These are phyloP conservation scores for Verticillium dahliae DNA, from an alignment of 2,329 filamentous ascomycete genomes.

Conservation along the genomic window DNA sequence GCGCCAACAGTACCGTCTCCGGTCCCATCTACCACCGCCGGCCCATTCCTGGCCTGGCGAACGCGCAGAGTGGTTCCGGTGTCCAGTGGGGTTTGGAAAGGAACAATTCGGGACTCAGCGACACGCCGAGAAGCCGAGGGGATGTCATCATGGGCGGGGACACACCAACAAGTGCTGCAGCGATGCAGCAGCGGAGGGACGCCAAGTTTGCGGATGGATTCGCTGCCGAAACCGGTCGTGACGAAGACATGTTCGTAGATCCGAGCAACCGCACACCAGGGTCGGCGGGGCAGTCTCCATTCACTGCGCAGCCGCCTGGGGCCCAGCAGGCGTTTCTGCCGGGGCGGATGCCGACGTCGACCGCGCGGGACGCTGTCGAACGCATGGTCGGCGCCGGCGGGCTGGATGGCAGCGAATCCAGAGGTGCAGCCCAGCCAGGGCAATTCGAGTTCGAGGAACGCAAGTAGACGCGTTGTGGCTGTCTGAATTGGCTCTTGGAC, in stretches of 20 bases:
- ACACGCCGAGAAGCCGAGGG: constrained; percentile 28
- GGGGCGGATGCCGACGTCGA: constrained; percentile 15
- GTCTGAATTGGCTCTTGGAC: neutral
- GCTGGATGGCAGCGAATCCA: neutral
- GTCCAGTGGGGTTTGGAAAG: constrained; percentile 39
- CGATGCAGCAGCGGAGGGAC: constrained; percentile 47
- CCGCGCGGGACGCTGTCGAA: constrained; percentile 52
- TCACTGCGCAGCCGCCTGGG: constrained; percentile 15
- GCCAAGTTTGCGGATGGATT: constrained; percentile 63
- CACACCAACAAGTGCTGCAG: constrained; percentile 37
- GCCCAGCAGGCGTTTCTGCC: neutral
- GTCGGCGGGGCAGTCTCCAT: constrained; percentile 28
- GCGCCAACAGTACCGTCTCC: constrained; percentile 76
- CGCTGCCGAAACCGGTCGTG: constrained; percentile 46
- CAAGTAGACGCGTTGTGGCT: neutral
- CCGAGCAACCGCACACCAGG: constrained; percentile 56
- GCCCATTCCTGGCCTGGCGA: constrained; percentile 28
- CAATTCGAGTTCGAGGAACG: neutral
- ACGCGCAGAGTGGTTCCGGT: constrained; percentile 9
- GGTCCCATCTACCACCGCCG: constrained; percentile 64
- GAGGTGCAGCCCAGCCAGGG: neutral
- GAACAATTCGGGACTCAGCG: constrained; percentile 45
- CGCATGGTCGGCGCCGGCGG: constrained; percentile 50
- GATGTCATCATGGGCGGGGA: constrained; percentile 25
- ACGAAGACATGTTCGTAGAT: constrained; percentile 54